Evolutionary conservation across 1,139 yeast genomes (phyloP).

Genomic region (Lodderomyces margitis): DNA sequence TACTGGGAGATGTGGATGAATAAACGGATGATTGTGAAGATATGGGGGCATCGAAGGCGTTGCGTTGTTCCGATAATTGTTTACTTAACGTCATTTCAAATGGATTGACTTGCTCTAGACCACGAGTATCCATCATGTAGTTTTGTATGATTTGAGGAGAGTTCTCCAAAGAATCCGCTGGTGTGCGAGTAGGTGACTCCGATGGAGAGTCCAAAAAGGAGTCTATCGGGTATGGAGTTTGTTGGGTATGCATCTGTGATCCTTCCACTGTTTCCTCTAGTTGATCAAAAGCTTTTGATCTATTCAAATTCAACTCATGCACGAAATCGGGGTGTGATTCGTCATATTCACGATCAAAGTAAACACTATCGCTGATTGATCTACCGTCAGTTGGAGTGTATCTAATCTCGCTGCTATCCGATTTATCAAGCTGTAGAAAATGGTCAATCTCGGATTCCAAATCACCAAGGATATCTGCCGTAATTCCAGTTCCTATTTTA

Average conservation of each 20-base stretch:
- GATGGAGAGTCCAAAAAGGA: slow-evolving; percentile 7
- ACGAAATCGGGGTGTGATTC: slow-evolving; percentile 3
- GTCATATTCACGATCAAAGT: slow-evolving; percentile 7
- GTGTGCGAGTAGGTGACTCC: slow-evolving; percentile 7
- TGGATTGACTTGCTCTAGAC: slow-evolving; percentile 3
- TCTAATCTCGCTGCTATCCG: slow-evolving; percentile 3
- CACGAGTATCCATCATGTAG: slow-evolving; percentile 8
- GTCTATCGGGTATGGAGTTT: slow-evolving; percentile 10
- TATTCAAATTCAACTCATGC: slow-evolving; percentile 6
- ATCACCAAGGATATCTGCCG: slow-evolving; percentile 13
- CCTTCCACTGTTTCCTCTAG: slow-evolving; percentile 8
- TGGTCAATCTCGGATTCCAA: slow-evolving; percentile 16
- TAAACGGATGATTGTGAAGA: slow-evolving; percentile 5
- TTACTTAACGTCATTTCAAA: slow-evolving; percentile 3
- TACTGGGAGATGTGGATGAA: slow-evolving; percentile 3
- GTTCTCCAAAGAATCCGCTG: slow-evolving; percentile 11
- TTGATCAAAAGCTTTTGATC: slow-evolving; percentile 8
- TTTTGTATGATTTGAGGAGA: slow-evolving; percentile 11
- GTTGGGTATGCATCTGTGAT: background rate
- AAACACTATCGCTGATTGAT: background rate
- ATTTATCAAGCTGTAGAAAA: slow-evolving; percentile 11
- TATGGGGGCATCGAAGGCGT: slow-evolving; percentile 1
- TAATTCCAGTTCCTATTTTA: slow-evolving; percentile 6
- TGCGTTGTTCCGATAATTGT: background rate
- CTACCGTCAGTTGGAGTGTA: background rate